Percentiles rank a stretch among this genome's conserved stretches.
phyloP scores from a whole-genome alignment of 2,329 filamentous ascomycete genomes.

The Helotiales sp. region DNA sequence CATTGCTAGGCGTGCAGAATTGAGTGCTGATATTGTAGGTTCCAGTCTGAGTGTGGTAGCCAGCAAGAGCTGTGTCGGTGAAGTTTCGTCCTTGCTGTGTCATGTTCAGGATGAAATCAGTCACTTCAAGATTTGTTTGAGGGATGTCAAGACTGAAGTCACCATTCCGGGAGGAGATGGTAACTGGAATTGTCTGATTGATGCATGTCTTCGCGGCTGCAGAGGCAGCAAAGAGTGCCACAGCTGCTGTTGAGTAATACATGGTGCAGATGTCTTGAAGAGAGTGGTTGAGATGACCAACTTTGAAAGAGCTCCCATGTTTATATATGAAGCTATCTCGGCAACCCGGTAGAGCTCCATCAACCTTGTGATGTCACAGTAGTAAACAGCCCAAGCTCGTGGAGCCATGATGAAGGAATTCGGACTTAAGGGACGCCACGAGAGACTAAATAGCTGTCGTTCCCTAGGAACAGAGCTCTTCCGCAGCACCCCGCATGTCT shows the following conservation, averaged over 20 bases:
- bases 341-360: background rate
- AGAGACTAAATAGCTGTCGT: background rate
- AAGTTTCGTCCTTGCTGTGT: conserved; percentile 52
- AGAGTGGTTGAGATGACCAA: background rate
- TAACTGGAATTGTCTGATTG: conserved; percentile 57
- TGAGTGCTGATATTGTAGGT: conserved; percentile 59
- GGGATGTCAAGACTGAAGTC: conserved; percentile 51
- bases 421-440: background rate
- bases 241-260: conserved; percentile 10
- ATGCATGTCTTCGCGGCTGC: conserved; percentile 38
- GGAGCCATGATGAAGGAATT: background rate
- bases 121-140: conserved; percentile 55
- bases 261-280: conserved; percentile 5
- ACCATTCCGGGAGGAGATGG: conserved; percentile 53
- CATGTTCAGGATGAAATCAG: conserved; percentile 53
- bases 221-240: conserved; percentile 15
- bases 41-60: conserved; percentile 50
- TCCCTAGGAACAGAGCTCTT: background rate
- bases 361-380: background rate
- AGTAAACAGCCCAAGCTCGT: background rate
- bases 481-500: background rate
- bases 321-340: background rate
- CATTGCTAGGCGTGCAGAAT: conserved; percentile 58
- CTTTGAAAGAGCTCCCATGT: background rate
- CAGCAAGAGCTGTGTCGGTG: conserved; percentile 44